A percentile compares a stretch with the other conserved stretches of the same genome.
Conservation (phyloP, 1,284 basidiomycete genomes). For the Rhodofomes roseus region DNA sequence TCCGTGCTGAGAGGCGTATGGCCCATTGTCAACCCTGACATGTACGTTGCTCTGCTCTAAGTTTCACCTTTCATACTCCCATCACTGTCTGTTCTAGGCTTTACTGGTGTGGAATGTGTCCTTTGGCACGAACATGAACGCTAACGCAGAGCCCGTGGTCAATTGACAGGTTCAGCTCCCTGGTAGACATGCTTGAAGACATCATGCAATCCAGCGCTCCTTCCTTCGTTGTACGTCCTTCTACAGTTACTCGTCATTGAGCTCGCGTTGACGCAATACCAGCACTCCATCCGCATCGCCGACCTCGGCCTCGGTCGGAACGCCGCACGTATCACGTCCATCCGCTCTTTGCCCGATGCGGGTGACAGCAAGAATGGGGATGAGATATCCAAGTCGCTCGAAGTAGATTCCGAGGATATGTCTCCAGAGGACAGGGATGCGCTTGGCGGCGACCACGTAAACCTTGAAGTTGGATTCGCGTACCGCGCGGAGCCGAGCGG, state of each 20-base stretch:
- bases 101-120: background rate
- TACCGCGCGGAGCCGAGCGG: constrained; percentile 65
- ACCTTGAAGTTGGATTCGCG: constrained; percentile 74
- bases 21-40: constrained; percentile 37
- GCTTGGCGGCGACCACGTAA: constrained; percentile 35
- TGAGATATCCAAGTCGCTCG: constrained; percentile 15
- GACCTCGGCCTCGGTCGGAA: constrained; percentile 33
- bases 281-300: constrained; percentile 35
- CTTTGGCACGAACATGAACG: background rate
- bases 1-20: constrained; percentile 32
- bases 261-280: background rate
- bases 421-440: constrained; percentile 22
- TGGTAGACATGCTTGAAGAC: constrained; percentile 38
- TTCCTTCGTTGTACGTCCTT: constrained; percentile 28
- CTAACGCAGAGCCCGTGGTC: background rate
- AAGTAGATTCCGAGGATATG: constrained; percentile 16
- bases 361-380: constrained; percentile 1
- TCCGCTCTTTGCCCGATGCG: constrained; percentile 33
- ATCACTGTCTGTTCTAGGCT: background rate
- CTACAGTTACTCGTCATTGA: background rate
- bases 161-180: constrained; percentile 26
- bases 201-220: constrained; percentile 40
- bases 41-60: constrained; percentile 16
- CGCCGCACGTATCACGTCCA: constrained; percentile 33
- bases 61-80: background rate